phyloP scores from a whole-genome alignment of 2,329 filamentous ascomycete genomes.

The Apiospora malaysiana region DNA sequence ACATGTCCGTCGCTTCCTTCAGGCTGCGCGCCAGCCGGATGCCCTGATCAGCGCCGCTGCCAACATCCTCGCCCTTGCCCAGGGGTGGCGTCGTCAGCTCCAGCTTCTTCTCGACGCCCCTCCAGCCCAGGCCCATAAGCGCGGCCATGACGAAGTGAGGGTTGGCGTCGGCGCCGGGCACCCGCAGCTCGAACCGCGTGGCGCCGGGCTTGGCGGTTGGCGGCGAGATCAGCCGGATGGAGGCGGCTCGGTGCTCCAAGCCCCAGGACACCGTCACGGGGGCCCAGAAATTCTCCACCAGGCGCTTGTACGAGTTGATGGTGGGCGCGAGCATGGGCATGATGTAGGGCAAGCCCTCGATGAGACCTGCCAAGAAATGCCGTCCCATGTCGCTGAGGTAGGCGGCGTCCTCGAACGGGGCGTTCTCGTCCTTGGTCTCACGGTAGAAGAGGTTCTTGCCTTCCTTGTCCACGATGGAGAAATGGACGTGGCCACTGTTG shows the following conservation, averaged over 20 bases:
- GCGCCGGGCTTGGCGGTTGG: constrained; percentile 84
- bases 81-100: constrained; percentile 82
- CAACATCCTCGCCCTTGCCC: constrained; percentile 83
- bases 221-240: constrained; percentile 86
- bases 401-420: constrained; percentile 76
- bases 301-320: constrained; percentile 95
- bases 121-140: constrained; percentile 86
- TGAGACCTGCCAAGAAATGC: constrained; percentile 89
- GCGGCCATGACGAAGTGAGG: constrained; percentile 86
- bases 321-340: constrained; percentile 96
- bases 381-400: constrained; percentile 86
- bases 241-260: constrained; percentile 90
- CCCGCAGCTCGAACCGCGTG: constrained; percentile 90
- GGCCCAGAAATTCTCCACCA: constrained; percentile 99
- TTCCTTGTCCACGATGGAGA: constrained; percentile 82
- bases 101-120: constrained; percentile 91
- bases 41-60: constrained; percentile 73
- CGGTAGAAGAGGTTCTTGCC: constrained; percentile 86
- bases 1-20: constrained; percentile 81
- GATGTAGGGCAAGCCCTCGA: constrained; percentile 88
- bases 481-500: constrained; percentile 95
- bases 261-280: constrained; percentile 98
- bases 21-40: constrained; percentile 82
- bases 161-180: constrained; percentile 93
- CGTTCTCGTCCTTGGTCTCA: constrained; percentile 71